Evolutionary conservation across 2,329 filamentous ascomycete genomes (phyloP).

Genomic region (Colletotrichum melonis): DNA sequence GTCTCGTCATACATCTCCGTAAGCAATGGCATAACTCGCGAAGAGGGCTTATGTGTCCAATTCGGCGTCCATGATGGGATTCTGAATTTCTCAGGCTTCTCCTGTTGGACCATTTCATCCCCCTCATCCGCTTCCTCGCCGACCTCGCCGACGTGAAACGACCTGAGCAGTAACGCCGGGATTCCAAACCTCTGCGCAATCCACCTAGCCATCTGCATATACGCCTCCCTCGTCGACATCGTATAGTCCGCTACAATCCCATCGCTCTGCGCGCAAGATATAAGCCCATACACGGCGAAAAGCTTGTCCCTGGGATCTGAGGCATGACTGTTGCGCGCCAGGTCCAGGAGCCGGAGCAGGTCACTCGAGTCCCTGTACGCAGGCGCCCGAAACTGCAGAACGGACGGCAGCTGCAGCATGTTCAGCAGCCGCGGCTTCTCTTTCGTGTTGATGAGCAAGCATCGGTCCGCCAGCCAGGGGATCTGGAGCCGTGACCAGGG

Average conservation of each 20-base stretch:
- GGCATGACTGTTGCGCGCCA: constrained; percentile 5
- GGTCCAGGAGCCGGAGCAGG: constrained; percentile 3
- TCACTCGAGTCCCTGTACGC: constrained; percentile 5
- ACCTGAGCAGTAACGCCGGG: not conserved
- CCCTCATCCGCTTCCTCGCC: not conserved
- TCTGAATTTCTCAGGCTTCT: no score
- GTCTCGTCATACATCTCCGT: not conserved
- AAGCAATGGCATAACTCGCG: not conserved
- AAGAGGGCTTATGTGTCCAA: not conserved
- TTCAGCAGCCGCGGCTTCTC: not conserved
- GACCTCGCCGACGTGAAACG: not conserved
- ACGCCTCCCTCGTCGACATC: not conserved
- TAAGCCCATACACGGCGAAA: constrained; percentile 40
- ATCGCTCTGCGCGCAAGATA: constrained; percentile 35
- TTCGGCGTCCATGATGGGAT: not conserved
- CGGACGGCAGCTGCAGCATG: not conserved
- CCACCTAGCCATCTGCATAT: constrained; percentile 3
- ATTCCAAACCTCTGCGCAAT: not conserved
- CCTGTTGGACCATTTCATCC: not conserved
- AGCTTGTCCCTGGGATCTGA: constrained; percentile 42
- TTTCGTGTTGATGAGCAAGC: not conserved
- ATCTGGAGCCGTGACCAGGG: constrained; percentile 14
- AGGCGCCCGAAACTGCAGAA: not conserved
- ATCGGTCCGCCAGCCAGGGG: not conserved
- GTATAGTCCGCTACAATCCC: constrained; percentile 38